Evolutionary conservation across 352 stramenopile genomes (phyloP), one percentile per base, ranked within the genome.

Genomic region (Globisporangium lucens): DNA sequence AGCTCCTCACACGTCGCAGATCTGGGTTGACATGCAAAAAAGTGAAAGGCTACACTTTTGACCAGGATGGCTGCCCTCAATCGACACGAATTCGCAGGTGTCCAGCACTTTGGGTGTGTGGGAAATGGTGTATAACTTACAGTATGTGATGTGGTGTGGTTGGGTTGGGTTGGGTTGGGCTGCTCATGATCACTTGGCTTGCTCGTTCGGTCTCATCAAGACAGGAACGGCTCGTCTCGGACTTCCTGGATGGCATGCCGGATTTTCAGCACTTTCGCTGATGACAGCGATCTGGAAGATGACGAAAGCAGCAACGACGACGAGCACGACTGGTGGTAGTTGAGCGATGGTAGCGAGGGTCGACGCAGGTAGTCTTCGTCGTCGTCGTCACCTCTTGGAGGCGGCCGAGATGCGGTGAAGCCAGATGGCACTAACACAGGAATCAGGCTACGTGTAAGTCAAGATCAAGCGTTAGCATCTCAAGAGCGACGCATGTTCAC

Each of bases 201-300:
- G 20, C 33, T 64, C 12, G 49, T 9, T 10, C 3, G 59, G 22
- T 59, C 8, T 68, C 43, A 72, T 12, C 24, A 24, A 24, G 61
- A 72, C 55, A 72, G 43, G 46, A 72, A 94, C 29, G 75, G 78
- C 60, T 91, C 81, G 67, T 94, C 86, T 51, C 86, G 75, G 43
- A 73, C 75, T 63, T 91, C 80, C 69, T 94, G 86, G 47, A 94
- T 79, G 36, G 76, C 66, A 35, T 89, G 77, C 9, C 86, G 83
- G 47, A 94, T 91, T 65, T 88, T 87, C 49, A 89, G 78, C 49
- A 89, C 82, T 71, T 81, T 80, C 52, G 73, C 66, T 53, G 71
- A 53, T 43, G 53, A 49, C 49, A 67, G 24, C 15, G 56, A 66
- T 41, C 59, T 53, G 27, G 33, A 60, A 22, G 46, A 49, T 24